Percentiles rank a stretch among this genome's conserved stretches.
These are phyloP conservation scores for Calonectria pauciramosa DNA, from an alignment of 2,329 filamentous ascomycete genomes.

Conservation along the genomic window DNA sequence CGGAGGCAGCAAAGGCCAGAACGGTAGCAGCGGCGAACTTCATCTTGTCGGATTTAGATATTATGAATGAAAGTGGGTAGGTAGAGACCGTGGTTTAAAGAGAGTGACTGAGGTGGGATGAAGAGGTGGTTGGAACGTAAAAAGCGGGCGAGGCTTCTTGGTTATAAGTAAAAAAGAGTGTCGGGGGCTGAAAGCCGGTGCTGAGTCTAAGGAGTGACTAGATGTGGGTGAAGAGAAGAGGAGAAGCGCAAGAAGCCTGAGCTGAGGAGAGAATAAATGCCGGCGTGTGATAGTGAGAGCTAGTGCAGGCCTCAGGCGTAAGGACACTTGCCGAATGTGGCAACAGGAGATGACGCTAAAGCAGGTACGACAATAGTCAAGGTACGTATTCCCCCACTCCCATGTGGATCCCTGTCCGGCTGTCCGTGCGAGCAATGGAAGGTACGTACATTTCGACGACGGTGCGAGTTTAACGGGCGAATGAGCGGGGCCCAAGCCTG, in stretches of 20 bases:
- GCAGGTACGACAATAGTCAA: constrained; percentile 27
- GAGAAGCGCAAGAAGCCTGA: constrained; percentile 32
- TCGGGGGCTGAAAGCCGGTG: constrained; percentile 46
- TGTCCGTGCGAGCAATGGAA: not conserved
- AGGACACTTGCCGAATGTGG: constrained; percentile 23
- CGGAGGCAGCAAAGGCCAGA: constrained; percentile 65
- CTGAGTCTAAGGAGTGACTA: constrained; percentile 48
- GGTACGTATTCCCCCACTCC: constrained; percentile 16
- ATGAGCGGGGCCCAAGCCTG: not conserved
- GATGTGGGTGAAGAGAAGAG: constrained; percentile 42
- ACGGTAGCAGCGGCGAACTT: constrained; percentile 64
- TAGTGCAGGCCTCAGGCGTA: constrained; percentile 22
- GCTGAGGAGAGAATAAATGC: constrained; percentile 43
- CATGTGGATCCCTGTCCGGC: not conserved
- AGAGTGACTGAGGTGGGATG: constrained; percentile 34
- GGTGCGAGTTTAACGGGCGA: constrained; percentile 20
- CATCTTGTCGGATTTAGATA: constrained; percentile 61
- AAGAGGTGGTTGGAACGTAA: constrained; percentile 29
- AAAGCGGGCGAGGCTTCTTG: constrained; percentile 36
- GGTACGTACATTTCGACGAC: not conserved
- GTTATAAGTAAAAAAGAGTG: constrained; percentile 50
- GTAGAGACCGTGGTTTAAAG: constrained; percentile 22
- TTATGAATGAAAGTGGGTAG: constrained; percentile 35
- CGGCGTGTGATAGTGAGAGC: constrained; percentile 32
- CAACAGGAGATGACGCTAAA: constrained; percentile 25